Conservation (phyloP, 1,284 basidiomycete genomes). For the Mycena citricolor region DNA sequence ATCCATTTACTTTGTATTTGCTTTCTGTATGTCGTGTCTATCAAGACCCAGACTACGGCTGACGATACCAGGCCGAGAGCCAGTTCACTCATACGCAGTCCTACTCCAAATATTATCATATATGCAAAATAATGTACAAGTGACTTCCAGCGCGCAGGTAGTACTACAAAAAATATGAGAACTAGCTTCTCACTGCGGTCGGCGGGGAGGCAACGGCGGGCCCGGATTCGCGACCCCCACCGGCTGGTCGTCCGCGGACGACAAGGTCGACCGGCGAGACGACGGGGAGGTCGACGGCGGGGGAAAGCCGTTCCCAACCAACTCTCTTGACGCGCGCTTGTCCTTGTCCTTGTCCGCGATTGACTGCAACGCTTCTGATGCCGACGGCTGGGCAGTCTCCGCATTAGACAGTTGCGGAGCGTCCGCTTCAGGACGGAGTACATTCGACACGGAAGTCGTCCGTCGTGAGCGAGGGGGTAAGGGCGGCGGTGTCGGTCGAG, state of each 20-base stretch:
- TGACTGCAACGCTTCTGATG: constrained; percentile 19
- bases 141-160: no score
- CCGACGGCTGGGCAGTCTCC: constrained; percentile 14
- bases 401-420: constrained; percentile 5
- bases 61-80: no score
- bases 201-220: no score
- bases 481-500: constrained; percentile 10
- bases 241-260: background rate
- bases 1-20: no score
- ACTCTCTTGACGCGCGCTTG: constrained; percentile 20
- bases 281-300: constrained; percentile 13
- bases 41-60: no score
- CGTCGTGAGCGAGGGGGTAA: constrained; percentile 15
- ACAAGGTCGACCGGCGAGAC: constrained; percentile 15
- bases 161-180: no score
- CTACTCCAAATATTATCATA: no score
- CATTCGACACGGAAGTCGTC: constrained; percentile 14
- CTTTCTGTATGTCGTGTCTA: no score
- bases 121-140: no score
- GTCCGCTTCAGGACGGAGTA: constrained; percentile 5
- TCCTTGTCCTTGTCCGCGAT: constrained; percentile 21
- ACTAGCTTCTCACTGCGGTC: no score
- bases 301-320: constrained; percentile 8
- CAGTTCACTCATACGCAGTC: no score
- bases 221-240: background rate